phyloP scores from a whole-genome alignment of 352 stramenopile genomes.

The Phytophthora nicotianae region DNA sequence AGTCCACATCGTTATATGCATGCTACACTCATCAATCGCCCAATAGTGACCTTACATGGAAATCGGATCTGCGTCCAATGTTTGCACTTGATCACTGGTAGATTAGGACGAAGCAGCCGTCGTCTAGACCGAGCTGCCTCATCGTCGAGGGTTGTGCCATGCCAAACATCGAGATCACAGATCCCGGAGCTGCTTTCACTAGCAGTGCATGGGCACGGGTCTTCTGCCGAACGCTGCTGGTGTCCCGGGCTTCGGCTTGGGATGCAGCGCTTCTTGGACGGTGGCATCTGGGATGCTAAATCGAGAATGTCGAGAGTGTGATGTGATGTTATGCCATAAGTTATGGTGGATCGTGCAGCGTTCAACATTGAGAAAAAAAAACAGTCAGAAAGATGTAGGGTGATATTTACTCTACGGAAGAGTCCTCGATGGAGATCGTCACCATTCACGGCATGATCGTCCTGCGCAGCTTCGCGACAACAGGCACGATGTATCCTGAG shows the following conservation, averaged over 20 bases:
- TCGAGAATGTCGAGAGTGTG: not conserved
- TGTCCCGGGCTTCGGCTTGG: conserved; percentile 11
- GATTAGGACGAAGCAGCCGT: conserved; percentile 43
- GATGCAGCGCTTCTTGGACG: conserved; percentile 46
- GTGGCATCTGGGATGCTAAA: conserved; percentile 22
- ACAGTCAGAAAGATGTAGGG: conserved; percentile 4
- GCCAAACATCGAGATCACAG: conserved; percentile 61
- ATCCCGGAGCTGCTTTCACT: conserved; percentile 38
- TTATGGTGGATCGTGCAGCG: conserved; percentile 5
- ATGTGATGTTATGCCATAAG: not conserved
- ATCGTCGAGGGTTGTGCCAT: conserved; percentile 54
- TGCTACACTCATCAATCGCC: not conserved
- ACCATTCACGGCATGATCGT: conserved; percentile 46
- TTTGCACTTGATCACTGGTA: conserved; percentile 60
- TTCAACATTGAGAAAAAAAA: conserved; percentile 14
- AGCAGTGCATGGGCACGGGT: conserved; percentile 39
- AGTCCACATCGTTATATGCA: not conserved
- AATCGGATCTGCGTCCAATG: conserved; percentile 41
- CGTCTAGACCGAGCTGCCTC: conserved; percentile 15
- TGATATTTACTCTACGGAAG: conserved; percentile 2
- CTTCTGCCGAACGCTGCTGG: not conserved
- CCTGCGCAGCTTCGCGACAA: conserved; percentile 65
- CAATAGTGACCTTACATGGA: conserved; percentile 26
- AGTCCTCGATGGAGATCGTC: not conserved
- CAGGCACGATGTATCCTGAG: conserved; percentile 74